Conservation (phyloP, 495 filamentous ascomycete genomes). For the Copromyces sp. region DNA sequence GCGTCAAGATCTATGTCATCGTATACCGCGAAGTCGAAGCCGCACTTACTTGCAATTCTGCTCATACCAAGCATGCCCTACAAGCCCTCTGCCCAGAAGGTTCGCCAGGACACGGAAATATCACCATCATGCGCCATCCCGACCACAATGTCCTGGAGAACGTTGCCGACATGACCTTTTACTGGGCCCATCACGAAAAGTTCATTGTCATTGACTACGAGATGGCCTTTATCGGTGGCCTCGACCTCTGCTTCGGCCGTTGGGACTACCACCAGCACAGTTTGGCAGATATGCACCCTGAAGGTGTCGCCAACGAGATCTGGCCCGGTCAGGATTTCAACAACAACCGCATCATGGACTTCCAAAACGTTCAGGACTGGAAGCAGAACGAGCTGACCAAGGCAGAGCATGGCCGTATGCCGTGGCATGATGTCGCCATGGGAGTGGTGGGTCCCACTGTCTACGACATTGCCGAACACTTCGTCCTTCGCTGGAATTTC, state of each 20-base stretch:
- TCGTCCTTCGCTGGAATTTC: constrained; percentile 93
- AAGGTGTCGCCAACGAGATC: constrained; percentile 68
- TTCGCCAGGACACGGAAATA: constrained; percentile 72
- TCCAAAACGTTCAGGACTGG: constrained; percentile 84
- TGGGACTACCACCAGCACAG: constrained; percentile 85
- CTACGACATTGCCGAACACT: constrained; percentile 93
- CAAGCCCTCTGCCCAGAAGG: constrained; percentile 73
- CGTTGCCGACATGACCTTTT: constrained; percentile 91
- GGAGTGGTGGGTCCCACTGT: constrained; percentile 80
- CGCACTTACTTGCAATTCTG: constrained; percentile 84
- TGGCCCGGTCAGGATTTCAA: constrained; percentile 97
- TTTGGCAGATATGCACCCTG: constrained; percentile 79
- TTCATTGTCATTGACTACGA: constrained; percentile 89
- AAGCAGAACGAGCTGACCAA: constrained; percentile 88
- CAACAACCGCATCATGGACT: constrained; percentile 92
- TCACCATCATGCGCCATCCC: constrained; percentile 81
- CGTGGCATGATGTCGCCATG: constrained; percentile 95
- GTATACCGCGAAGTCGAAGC: constrained; percentile 86
- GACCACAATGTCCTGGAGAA: constrained; percentile 95
- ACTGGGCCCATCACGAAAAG: constrained; percentile 98
- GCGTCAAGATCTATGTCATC: constrained; percentile 89
- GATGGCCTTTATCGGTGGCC: constrained; percentile 81
- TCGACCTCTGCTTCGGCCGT: constrained; percentile 93
- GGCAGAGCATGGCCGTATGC: constrained; percentile 87
- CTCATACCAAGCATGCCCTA: constrained; percentile 84